These are phyloP conservation scores for Cynara cardunculus DNA, from an alignment of 129 eudicot species.

Conservation along the genomic window DNA sequence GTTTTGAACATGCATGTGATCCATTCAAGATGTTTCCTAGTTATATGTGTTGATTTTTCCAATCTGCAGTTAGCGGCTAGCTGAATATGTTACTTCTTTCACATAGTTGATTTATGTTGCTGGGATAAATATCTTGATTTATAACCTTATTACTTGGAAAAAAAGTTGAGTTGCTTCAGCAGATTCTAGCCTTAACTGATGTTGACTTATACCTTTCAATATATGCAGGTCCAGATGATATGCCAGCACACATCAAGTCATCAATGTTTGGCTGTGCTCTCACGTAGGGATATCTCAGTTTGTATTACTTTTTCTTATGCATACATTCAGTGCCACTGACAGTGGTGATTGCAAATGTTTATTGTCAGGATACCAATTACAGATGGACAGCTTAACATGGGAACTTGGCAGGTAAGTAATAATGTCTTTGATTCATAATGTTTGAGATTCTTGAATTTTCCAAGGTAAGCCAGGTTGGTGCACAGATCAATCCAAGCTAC, in stretches of 20 bases:
- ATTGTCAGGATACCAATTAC: conserved; percentile 83
- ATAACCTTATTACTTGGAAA: not conserved
- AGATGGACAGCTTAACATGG: conserved; percentile 86
- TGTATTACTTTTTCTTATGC: not conserved
- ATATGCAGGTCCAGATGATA: conserved; percentile 92
- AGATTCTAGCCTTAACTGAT: not conserved
- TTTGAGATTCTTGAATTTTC: not conserved
- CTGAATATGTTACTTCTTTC: not conserved
- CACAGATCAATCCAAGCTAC: not conserved
- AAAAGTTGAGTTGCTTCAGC: not conserved
- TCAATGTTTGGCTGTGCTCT: conserved; percentile 97
- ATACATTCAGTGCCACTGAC: not conserved
- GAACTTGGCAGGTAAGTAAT: conserved; percentile 92
- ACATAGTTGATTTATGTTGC: not conserved
- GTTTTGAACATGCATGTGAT: conserved; percentile 4
- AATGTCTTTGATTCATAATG: not conserved
- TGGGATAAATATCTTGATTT: not conserved
- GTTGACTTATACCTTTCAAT: conserved; percentile 12
- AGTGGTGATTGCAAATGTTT: not conserved
- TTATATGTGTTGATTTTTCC: not conserved
- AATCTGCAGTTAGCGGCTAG: not conserved
- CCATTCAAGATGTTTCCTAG: not conserved
- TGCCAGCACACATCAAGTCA: conserved; percentile 98
- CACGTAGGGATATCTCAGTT: conserved; percentile 43
- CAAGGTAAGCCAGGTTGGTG: not conserved